A percentile compares a stretch with the other conserved stretches of the same genome.
These are phyloP conservation scores for Fraxinus dipetala DNA, from an alignment of 305 asterid genomes.

Conservation along the genomic window DNA sequence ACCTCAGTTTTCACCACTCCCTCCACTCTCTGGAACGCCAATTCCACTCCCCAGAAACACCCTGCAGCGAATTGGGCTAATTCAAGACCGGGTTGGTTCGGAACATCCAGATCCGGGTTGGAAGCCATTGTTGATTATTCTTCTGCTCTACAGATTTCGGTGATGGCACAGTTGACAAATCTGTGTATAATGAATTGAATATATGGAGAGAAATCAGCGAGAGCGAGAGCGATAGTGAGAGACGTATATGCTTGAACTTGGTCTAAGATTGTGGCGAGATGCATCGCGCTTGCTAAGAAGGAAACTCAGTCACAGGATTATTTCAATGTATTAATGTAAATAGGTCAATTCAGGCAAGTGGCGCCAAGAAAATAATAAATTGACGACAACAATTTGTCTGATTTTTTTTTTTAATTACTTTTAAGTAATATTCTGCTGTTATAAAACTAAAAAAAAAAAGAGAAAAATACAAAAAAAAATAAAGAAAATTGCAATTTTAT, in stretches of 20 bases:
- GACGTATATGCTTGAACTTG: slow-evolving; percentile 14
- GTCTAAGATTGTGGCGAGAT: not conserved
- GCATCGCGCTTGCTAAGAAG: not conserved
- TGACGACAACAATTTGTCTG: not conserved
- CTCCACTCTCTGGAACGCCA: slow-evolving; percentile 58
- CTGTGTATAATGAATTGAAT: not conserved
- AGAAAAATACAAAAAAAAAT: too few relatives aligned
- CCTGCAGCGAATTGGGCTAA: slow-evolving; percentile 85
- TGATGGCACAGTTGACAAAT: not conserved
- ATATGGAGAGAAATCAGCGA: not conserved
- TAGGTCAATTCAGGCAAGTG: not conserved
- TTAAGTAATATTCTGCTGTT: too few relatives aligned
- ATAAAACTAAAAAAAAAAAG: too few relatives aligned
- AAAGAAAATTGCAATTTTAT: too few relatives aligned
- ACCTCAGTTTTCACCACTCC: slow-evolving; percentile 84
- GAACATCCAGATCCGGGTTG: slow-evolving; percentile 60
- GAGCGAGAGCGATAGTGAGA: not conserved
- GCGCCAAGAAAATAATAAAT: not conserved
- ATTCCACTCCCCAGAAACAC: slow-evolving; percentile 87
- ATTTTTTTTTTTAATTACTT: not conserved
- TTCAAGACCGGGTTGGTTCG: slow-evolving; percentile 46
- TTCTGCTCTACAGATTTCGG: not conserved
- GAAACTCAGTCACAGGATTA: not conserved
- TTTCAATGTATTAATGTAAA: not conserved
- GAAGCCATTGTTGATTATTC: slow-evolving; percentile 43